Percentiles rank a stretch among this genome's conserved stretches.
Conservation (phyloP, 176 grass and related monocot species). For the Oryza brachyantha region DNA sequence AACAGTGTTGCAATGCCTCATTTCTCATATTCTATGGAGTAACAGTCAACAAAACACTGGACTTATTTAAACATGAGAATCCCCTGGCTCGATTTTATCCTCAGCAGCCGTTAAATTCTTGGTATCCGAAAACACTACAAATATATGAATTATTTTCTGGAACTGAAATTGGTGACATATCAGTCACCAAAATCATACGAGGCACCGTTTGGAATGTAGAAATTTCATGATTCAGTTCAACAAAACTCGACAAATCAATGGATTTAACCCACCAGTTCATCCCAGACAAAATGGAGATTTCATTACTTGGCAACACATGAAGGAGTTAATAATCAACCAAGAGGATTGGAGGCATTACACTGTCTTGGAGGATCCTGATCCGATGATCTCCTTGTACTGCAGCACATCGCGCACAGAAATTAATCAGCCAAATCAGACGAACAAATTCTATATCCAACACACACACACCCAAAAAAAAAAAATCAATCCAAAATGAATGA, state of each 20-base stretch:
- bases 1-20: too few relatives aligned
- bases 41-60: too few relatives aligned
- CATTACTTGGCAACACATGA: too few relatives aligned
- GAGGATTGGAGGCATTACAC: conserved; percentile 38
- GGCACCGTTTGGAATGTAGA: background rate
- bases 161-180: background rate
- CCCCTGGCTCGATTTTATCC: too few relatives aligned
- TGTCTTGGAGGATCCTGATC: conserved; percentile 40
- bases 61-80: too few relatives aligned
- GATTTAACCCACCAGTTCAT: too few relatives aligned
- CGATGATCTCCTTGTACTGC: conserved; percentile 51
- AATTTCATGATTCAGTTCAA: background rate
- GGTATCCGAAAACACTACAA: background rate
- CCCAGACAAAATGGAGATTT: too few relatives aligned
- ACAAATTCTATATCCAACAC: background rate
- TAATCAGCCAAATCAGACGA: background rate
- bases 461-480: too few relatives aligned
- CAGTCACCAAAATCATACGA: background rate
- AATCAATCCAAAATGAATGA: too few relatives aligned
- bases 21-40: too few relatives aligned
- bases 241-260: too few relatives aligned
- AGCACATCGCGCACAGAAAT: background rate
- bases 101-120: background rate
- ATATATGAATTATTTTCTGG: background rate
- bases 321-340: background rate